Evolutionary conservation across 768 basidiomycete species (phyloP).

Genomic region (Leccinum ochraceum): DNA sequence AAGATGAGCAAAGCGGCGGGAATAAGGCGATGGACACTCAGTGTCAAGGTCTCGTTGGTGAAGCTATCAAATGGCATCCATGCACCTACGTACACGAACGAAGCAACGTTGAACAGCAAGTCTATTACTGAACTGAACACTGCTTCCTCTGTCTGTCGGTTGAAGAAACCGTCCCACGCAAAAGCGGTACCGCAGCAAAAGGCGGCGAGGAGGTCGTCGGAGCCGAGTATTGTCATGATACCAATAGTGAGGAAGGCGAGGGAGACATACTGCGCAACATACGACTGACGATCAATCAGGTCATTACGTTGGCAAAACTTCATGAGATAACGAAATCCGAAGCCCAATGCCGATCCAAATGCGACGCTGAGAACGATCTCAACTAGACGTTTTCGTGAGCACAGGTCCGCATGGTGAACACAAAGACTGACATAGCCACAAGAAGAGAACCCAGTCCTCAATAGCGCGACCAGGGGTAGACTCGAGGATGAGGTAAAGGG

Average conservation of each 20-base stretch:
- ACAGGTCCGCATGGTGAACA: not conserved
- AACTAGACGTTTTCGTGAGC: conserved; percentile 45
- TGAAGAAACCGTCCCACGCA: conserved; percentile 96
- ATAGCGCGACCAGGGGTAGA: conserved; percentile 60
- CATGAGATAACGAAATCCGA: conserved; percentile 84
- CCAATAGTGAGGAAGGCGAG: conserved; percentile 86
- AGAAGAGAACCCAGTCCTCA: conserved; percentile 82
- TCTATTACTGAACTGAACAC: conserved; percentile 97
- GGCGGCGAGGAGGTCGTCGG: conserved; percentile 92
- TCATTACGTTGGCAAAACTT: conserved; percentile 86
- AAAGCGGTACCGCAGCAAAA: conserved; percentile 96
- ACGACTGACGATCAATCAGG: conserved; percentile 92
- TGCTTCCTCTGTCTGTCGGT: conserved; percentile 90
- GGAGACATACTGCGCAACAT: conserved; percentile 89
- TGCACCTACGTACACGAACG: conserved; percentile 95
- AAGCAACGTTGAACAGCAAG: conserved; percentile 92
- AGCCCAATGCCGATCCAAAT: conserved; percentile 76
- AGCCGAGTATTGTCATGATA: conserved; percentile 79
- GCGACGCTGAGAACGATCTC: conserved; percentile 74
- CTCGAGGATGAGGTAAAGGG: conserved; percentile 85
- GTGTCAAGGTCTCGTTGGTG: conserved; percentile 58
- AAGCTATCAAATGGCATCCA: conserved; percentile 95
- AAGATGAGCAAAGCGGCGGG: conserved; percentile 84
- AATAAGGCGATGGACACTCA: conserved; percentile 83
- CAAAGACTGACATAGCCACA: conserved; percentile 79